Base-by-base conservation (phyloP, 371 early-diverging fungal genomes). In the Actinomucor elegans region DNA sequence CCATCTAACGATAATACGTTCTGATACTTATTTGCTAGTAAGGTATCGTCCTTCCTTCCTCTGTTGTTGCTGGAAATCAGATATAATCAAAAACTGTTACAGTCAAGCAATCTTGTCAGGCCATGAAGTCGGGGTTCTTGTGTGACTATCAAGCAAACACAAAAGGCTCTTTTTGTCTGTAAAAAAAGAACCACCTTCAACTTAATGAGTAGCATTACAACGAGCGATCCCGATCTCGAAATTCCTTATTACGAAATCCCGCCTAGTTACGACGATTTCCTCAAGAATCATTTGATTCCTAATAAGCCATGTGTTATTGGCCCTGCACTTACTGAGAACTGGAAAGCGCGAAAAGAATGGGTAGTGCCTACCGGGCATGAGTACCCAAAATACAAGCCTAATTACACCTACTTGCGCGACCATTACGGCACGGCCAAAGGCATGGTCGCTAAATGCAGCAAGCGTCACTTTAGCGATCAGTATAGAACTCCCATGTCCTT, bases 301-400 rank as follows among this genome's bases (percentile, higher is more conserved):
- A 88, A 88, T 59, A 23, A 60, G 1, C 90, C 90, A 2, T 29
- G 32, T n/a, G 48, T 89, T 11, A 69, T 89, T 37, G 87, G 87
- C 0, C 70, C 86, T 2, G 36, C 60, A 0, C 59, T 83, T 21
- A 87, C 85, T 0, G 29, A 51, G 1, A n/a, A 55, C 40, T 89
- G 90, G 90, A 58, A 66, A 7, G 85, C 86, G 4, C 73, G 86
- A 9, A 61, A 65, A 14, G 75, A 81, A 45, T 89, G 90, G 90
- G 79, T 85, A 4, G 42, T 53, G 1, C 48, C 68, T 9, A 61
- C 44, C 0, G 58, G 57, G 12, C 20, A 48, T 42, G 24, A 34
- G 1, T 27, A 34, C 26, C 69, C 72, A 8, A 17, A 18, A 21
- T 54, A 21, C 38, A 48, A 57, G 44, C 84, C 84, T 12, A 59